Evolutionary conservation across 768 basidiomycete genomes (phyloP).

Genomic region (Boletus huronensis): DNA sequence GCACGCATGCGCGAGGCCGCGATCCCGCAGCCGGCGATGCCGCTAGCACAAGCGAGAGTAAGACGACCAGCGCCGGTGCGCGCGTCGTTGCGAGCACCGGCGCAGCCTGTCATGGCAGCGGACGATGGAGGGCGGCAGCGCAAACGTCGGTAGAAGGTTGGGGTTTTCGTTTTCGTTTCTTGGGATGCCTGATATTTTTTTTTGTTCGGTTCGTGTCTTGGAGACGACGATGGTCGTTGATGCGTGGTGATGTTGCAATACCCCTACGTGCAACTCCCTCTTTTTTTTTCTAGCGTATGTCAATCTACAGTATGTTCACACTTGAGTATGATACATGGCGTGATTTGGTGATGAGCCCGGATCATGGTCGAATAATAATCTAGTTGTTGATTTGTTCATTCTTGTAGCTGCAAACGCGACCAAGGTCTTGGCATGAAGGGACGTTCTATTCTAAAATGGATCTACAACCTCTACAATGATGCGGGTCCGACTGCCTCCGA

Average conservation of each 20-base stretch:
- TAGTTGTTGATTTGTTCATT: neutral
- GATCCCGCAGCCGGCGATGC: neutral
- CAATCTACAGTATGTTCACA: neutral
- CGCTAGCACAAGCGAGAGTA: neutral
- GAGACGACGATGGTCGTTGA: neutral
- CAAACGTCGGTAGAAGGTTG: slow-evolving; percentile 3
- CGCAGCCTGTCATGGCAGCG: neutral
- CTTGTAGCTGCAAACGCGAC: neutral
- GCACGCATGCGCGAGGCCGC: neutral
- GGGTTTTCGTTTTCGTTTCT: neutral
- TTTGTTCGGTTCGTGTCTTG: neutral
- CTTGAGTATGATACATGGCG: neutral
- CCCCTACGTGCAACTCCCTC: neutral
- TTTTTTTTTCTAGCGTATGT: neutral
- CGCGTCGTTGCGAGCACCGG: neutral
- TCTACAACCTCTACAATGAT: neutral
- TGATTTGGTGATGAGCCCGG: neutral
- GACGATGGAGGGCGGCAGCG: slow-evolving; percentile 8
- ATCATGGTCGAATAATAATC: neutral
- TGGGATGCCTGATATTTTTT: neutral
- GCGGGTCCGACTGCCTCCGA: neutral
- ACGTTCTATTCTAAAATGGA: neutral
- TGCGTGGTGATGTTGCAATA: neutral
- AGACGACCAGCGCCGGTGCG: neutral
- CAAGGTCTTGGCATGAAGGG: neutral